phyloP scores from a whole-genome alignment of 257 asterid species.

The Solanum rostratum region DNA sequence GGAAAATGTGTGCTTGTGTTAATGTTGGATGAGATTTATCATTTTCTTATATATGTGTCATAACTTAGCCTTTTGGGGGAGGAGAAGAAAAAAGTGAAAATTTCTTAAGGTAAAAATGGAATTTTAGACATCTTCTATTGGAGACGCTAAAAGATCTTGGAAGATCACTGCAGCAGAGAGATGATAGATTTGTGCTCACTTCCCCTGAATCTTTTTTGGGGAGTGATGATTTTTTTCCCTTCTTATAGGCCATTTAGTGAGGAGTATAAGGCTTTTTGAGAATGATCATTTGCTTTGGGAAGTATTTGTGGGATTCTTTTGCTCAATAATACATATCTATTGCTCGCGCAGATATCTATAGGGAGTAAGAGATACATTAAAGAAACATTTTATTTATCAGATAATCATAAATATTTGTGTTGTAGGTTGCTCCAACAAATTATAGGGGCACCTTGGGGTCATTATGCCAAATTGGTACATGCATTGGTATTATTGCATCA shows the following conservation, averaged over 20 bases:
- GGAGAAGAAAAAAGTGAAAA: background rate
- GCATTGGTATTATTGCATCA: slow-evolving; percentile 66
- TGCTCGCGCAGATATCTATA: background rate
- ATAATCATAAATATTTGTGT: slow-evolving; percentile 12
- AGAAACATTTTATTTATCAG: background rate
- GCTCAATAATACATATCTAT: background rate
- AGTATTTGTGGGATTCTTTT: background rate
- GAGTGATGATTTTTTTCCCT: background rate
- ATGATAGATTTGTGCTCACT: background rate
- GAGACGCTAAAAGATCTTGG: background rate
- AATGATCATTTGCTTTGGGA: background rate
- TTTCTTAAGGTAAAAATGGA: background rate
- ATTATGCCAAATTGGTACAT: slow-evolving; percentile 82
- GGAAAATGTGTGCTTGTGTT: background rate
- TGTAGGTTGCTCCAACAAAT: slow-evolving; percentile 77
- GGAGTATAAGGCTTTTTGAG: background rate
- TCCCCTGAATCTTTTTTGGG: background rate
- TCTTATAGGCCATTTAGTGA: background rate
- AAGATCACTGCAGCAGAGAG: background rate
- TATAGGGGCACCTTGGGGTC: slow-evolving; percentile 72
- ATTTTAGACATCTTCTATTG: background rate
- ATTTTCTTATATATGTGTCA: background rate
- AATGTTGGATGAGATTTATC: background rate
- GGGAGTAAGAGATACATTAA: background rate
- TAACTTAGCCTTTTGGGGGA: background rate